Evolutionary conservation across 345 rosid species (phyloP).

Genomic region (Hirschfeldia incana): DNA sequence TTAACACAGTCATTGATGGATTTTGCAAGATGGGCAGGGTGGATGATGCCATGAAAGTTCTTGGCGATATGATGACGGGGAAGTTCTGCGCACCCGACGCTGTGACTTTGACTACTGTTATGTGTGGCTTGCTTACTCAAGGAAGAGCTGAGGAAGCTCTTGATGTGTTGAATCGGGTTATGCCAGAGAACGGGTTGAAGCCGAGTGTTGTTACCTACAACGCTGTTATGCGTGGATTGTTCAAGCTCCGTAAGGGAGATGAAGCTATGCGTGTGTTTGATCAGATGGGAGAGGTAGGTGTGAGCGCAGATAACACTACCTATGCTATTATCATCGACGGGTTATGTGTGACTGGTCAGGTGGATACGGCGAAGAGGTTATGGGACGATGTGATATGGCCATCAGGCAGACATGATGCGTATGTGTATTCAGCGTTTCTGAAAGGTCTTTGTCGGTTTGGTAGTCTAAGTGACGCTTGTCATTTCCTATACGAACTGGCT

Average conservation of each 20-base stretch:
- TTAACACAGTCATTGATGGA: slow-evolving; percentile 74
- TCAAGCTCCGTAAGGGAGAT: slow-evolving; percentile 46
- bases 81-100: slow-evolving; percentile 75
- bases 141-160: slow-evolving; percentile 68
- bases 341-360: slow-evolving; percentile 46
- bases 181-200: slow-evolving; percentile 51
- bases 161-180: slow-evolving; percentile 46
- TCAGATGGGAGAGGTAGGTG: slow-evolving; percentile 54
- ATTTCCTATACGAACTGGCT: slow-evolving; percentile 73
- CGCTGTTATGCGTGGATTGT: slow-evolving; percentile 65
- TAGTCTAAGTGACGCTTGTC: slow-evolving; percentile 61
- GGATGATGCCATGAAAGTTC: slow-evolving; percentile 69
- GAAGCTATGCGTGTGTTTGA: slow-evolving; percentile 57
- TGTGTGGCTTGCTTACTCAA: slow-evolving; percentile 58
- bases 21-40: slow-evolving; percentile 74
- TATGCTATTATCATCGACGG: slow-evolving; percentile 61
- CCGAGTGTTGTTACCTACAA: slow-evolving; percentile 75
- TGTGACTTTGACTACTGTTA: slow-evolving; percentile 67
- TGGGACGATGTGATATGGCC: slow-evolving; percentile 89
- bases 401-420: slow-evolving; percentile 65
- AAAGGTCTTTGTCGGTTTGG: slow-evolving; percentile 68
- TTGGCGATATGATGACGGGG: slow-evolving; percentile 73
- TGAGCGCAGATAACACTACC: slow-evolving; percentile 52
- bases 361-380: slow-evolving; percentile 67
- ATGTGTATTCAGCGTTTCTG: slow-evolving; percentile 73